Percentiles rank a stretch among this genome's conserved stretches.
These are phyloP conservation scores for Cyclostephanos invisitatus DNA, from an alignment of 108 stramenopile genomes.

Conservation along the genomic window DNA sequence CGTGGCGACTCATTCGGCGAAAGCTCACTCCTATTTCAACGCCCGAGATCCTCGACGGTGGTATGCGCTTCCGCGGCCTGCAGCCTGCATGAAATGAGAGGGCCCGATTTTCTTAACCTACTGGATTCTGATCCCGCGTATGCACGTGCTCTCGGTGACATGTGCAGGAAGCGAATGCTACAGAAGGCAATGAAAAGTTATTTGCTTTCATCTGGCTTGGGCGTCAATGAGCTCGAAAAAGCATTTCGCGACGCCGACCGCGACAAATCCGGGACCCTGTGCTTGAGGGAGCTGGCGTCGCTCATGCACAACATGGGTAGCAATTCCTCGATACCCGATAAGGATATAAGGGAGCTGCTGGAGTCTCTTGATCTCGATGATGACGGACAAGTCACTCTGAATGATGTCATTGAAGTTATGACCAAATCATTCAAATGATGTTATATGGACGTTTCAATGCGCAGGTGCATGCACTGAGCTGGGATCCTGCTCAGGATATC, in stretches of 20 bases:
- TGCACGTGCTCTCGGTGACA: slow-evolving; percentile 44
- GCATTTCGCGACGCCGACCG: slow-evolving; percentile 70
- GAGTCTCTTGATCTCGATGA: slow-evolving; percentile 69
- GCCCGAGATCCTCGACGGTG: slow-evolving; percentile 68
- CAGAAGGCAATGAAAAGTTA: slow-evolving; percentile 67
- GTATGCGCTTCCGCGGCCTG: slow-evolving; percentile 58
- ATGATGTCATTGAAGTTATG: slow-evolving; percentile 20
- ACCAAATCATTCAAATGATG: slow-evolving; percentile 4
- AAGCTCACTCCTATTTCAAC: slow-evolving; percentile 63
- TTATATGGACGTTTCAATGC: no score
- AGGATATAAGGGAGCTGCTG: slow-evolving; percentile 58
- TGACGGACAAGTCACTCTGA: slow-evolving; percentile 57
- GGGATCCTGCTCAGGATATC: no score
- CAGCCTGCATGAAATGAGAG: slow-evolving; percentile 65
- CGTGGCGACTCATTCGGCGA: slow-evolving; percentile 76
- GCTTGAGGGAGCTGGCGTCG: slow-evolving; percentile 51
- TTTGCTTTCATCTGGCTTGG: slow-evolving; percentile 52
- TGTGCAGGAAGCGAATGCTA: slow-evolving; percentile 67
- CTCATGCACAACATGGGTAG: slow-evolving; percentile 58
- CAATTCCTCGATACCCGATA: slow-evolving; percentile 53
- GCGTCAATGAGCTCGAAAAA: slow-evolving; percentile 57
- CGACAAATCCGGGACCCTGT: slow-evolving; percentile 57
- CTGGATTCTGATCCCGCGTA: slow-evolving; percentile 58
- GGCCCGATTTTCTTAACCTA: slow-evolving; percentile 64
- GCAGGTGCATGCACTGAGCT: no score